Conservation (phyloP, 441 rosid genomes). For the Corymbia citriodora region DNA sequence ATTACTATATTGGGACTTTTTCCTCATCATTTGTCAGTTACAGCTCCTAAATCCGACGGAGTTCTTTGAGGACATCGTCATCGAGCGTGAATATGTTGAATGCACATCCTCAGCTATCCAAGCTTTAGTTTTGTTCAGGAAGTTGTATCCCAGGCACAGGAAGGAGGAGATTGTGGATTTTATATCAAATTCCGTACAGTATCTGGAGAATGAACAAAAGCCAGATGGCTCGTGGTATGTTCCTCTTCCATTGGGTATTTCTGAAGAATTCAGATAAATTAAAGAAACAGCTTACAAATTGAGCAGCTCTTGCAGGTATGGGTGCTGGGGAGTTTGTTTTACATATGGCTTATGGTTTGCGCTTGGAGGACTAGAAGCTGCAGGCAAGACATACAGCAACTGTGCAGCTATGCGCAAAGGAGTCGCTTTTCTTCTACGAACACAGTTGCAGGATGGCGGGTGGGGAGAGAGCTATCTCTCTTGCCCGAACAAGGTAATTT, state of each 20-base stretch:
- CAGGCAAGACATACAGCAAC: background rate
- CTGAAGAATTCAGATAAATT: background rate
- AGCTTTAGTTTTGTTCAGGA: background rate
- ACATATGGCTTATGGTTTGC: slow-evolving; percentile 16
- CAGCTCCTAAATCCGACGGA: slow-evolving; percentile 72
- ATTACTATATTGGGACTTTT: background rate
- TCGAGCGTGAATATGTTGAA: slow-evolving; percentile 36
- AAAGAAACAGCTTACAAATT: background rate
- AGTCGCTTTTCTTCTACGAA: slow-evolving; percentile 47
- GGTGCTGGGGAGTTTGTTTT: slow-evolving; percentile 13
- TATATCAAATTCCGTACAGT: background rate
- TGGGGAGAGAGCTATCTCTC: slow-evolving; percentile 78
- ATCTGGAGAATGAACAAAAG: slow-evolving; percentile 2
- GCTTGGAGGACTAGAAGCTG: background rate
- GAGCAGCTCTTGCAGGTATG: background rate
- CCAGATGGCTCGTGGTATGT: slow-evolving; percentile 1
- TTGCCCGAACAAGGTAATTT: slow-evolving; percentile 50
- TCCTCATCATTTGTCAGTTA: background rate
- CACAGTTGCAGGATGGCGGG: slow-evolving; percentile 48
- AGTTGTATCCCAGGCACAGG: background rate
- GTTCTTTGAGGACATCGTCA: slow-evolving; percentile 47
- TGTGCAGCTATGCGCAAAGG: slow-evolving; percentile 40
- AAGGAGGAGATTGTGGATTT: background rate
- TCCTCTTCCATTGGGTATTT: background rate
- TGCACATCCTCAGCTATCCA: background rate